Evolutionary conservation across 352 stramenopile genomes (phyloP).

Genomic region (Phytophthora litchii): DNA sequence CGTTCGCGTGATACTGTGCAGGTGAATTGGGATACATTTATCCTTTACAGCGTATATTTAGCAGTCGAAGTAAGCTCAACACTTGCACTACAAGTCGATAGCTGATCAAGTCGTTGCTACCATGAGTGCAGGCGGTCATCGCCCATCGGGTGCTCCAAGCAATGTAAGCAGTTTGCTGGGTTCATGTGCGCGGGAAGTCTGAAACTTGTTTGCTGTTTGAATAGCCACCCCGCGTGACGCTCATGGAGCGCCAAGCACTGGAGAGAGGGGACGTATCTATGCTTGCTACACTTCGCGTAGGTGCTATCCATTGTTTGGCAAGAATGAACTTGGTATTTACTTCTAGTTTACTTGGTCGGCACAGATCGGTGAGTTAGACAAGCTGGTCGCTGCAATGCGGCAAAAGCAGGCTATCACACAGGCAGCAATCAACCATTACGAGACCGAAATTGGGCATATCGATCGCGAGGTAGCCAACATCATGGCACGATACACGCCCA

Average conservation of each 20-base stretch:
- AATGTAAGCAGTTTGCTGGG: slow-evolving; percentile 31
- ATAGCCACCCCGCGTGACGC: slow-evolving; percentile 55
- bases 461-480: slow-evolving; percentile 68
- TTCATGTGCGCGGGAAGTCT: background rate
- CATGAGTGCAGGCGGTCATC: slow-evolving; percentile 70
- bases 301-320: slow-evolving; percentile 5
- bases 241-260: slow-evolving; percentile 74
- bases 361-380: slow-evolving; percentile 77
- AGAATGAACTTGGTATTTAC: background rate
- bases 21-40: slow-evolving; percentile 2
- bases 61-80: too few relatives aligned
- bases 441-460: slow-evolving; percentile 64
- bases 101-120: background rate
- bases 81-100: too few relatives aligned
- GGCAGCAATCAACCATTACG: slow-evolving; percentile 52
- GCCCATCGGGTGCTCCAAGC: slow-evolving; percentile 25
- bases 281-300: slow-evolving; percentile 71
- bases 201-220: slow-evolving; percentile 4
- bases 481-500: slow-evolving; percentile 65
- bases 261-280: slow-evolving; percentile 79
- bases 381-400: slow-evolving; percentile 70
- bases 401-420: slow-evolving; percentile 68
- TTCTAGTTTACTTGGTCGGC: background rate
- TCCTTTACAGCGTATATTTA: slow-evolving; percentile 39
- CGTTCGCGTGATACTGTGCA: slow-evolving; percentile 8